Conservation (phyloP, 208 protist genomes). For the Naegleria gruberi region DNA sequence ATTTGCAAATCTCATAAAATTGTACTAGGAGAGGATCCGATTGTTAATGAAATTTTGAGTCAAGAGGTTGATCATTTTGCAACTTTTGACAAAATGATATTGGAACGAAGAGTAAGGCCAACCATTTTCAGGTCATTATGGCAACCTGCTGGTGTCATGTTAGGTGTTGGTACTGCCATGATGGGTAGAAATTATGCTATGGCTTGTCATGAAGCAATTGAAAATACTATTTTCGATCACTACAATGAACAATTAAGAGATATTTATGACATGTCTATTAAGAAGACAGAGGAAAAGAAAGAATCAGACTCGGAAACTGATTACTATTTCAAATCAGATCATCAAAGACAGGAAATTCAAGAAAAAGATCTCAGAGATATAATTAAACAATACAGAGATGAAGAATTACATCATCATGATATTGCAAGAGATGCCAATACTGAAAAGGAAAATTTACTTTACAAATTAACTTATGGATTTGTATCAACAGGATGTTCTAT, state of each 20-base stretch:
- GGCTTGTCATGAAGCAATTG: conserved; percentile 22
- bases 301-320: background rate
- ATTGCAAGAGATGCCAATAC: background rate
- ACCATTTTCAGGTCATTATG: conserved; percentile 15
- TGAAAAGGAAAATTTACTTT: background rate
- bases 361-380: background rate
- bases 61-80: conserved; percentile 20
- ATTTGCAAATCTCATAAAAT: conserved; percentile 14
- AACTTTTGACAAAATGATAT: conserved; percentile 1
- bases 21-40: background rate
- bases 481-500: background rate
- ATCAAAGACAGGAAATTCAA: conserved; percentile 7
- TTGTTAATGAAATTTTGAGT: conserved; percentile 1
- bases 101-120: conserved; percentile 16
- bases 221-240: conserved; percentile 18
- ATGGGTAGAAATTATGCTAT: background rate
- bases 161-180: background rate
- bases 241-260: conserved; percentile 29
- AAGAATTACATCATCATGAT: conserved; percentile 20
- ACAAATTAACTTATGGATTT: background rate
- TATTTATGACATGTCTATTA: conserved; percentile 10
- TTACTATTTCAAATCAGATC: background rate
- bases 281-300: background rate
- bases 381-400: conserved; percentile 12
- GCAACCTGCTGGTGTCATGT: background rate